Evolutionary conservation across 495 filamentous ascomycete species (phyloP).

Genomic region (Pseudevernia furfuracea): DNA sequence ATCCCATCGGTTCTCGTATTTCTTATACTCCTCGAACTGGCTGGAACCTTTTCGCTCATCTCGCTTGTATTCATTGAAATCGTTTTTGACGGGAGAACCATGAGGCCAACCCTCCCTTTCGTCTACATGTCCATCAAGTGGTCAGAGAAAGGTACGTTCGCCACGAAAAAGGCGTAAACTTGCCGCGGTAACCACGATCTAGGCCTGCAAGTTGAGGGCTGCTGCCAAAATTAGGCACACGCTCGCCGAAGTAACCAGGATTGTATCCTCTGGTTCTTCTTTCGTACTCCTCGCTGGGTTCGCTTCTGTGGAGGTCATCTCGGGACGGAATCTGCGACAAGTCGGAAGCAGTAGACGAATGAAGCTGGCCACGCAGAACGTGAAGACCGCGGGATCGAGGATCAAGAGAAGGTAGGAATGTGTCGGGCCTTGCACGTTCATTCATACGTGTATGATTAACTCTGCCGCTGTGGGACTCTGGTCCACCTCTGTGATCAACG

Average conservation of each 20-base stretch:
- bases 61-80: not conserved
- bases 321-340: not conserved
- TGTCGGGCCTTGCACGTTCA: not conserved
- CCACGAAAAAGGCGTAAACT: not conserved
- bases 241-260: not conserved
- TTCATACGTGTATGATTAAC: not conserved
- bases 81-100: not conserved
- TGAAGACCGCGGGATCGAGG: not conserved
- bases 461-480: not conserved
- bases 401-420: not conserved
- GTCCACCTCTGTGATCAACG: not conserved
- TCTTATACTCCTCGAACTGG: not conserved
- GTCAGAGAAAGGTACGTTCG: not conserved
- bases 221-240: not conserved
- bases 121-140: not conserved
- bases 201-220: not conserved
- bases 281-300: not conserved
- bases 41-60: not conserved
- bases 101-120: not conserved
- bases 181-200: not conserved
- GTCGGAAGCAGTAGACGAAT: not conserved
- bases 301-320: constrained; percentile 2
- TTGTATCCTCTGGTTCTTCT: constrained; percentile 2
- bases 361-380: not conserved
- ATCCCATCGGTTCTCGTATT: not conserved